Conservation (phyloP, 2,329 filamentous ascomycete genomes). For the Fusarium coicis region DNA sequence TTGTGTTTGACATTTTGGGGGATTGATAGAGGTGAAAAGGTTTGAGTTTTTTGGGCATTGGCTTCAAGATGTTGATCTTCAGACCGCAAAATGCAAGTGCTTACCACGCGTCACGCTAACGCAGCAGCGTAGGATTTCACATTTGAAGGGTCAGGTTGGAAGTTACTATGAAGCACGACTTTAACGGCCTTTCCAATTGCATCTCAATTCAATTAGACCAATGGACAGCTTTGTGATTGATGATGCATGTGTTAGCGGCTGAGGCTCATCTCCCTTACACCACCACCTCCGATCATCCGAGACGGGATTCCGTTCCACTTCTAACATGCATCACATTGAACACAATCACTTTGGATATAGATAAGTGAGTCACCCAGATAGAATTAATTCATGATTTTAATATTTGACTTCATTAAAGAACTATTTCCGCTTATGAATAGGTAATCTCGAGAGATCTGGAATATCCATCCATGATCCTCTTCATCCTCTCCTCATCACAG, state of each 20-base stretch:
- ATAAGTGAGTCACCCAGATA: accelerated
- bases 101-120: not conserved
- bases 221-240: not conserved
- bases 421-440: conserved; percentile 33
- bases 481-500: conserved; percentile 17
- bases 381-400: not conserved
- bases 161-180: accelerated
- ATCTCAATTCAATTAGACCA: not conserved
- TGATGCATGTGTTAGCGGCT: too few relatives aligned
- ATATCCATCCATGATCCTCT: conserved; percentile 17
- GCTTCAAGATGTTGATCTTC: not conserved
- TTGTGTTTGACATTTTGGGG: not conserved
- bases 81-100: not conserved
- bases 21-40: too few relatives aligned
- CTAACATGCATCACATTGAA: accelerated
- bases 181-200: not conserved
- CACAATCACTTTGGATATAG: not conserved
- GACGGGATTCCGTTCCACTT: accelerated
- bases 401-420: conserved; percentile 28
- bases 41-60: accelerated
- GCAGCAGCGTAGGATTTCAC: not conserved
- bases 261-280: not conserved
- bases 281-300: not conserved
- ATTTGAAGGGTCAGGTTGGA: not conserved
- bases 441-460: conserved; percentile 19